Evolutionary conservation across 352 stramenopile species (phyloP), one percentile per base, ranked within the genome.

Genomic region (Phytopythium sindhum): DNA sequence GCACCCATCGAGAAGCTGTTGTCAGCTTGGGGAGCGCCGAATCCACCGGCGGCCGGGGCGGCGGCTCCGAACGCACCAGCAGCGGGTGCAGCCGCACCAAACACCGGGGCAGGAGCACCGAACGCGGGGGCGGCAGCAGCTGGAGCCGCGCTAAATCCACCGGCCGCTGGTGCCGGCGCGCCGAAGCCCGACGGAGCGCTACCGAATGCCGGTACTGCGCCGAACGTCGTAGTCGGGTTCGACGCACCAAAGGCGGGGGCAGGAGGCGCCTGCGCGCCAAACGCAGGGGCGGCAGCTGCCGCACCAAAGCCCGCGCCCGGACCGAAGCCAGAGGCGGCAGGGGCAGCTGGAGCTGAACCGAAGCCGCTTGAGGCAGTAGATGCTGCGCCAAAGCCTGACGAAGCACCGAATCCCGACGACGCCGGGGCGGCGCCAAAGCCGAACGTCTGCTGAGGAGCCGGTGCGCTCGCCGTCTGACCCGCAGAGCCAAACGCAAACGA

Each of bases 1-100:
- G 74, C 73, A 9, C 87, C 87, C 67, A 93, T 81, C 61, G 65
- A 87, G 51, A 95, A 95, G 29, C 77, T 74, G 28, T 80, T 81
- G n/a, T 75, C 76, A n/a, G 53, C 42, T 54, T 70, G 65, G 23
- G 72, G n/a, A 15, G 56, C 41, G 42, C 72, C 73, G 52, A 88
- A 88, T 19, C 48, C 68, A 1, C 57, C 67, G 60, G 41, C 42
- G 45, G 70, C 61, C 67, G 70, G 35, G 66, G 68, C 21, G 56
- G 72, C 6, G 69, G 72, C 28, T 29, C 69, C 66, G 44, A 79
- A 79, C 4, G 53, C 57, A 15, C 47, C 48, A 23, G 52, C 66
- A 29, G 65, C 57, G 35, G 69, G 37, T 33, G 67, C 55, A 23
- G 63, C 29, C 12, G 35, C 15, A 12, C 45, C 59, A 45, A 64